Conservation (phyloP, 2,329 filamentous ascomycete species). For the Beauveria scarabaeidicola region DNA sequence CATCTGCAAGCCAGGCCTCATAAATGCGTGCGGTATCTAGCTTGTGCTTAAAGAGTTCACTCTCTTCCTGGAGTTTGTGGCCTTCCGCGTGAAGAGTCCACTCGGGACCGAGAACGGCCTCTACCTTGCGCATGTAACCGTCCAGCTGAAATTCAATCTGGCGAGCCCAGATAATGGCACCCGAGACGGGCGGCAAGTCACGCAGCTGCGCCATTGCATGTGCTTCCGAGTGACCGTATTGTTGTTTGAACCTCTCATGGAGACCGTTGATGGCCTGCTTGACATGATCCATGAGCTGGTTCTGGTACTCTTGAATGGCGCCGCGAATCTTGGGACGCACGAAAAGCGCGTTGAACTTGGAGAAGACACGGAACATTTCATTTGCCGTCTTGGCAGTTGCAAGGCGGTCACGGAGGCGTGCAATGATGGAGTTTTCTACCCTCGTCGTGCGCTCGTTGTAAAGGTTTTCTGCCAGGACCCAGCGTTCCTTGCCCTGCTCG, state of each 20-base stretch:
- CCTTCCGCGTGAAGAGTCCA: constrained; percentile 94
- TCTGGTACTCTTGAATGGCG: constrained; percentile 96
- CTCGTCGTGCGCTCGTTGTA: constrained; percentile 97
- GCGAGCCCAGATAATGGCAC: constrained; percentile 93
- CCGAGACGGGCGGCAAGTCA: constrained; percentile 90
- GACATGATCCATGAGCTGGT: constrained; percentile 94
- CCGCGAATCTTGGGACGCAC: constrained; percentile 98
- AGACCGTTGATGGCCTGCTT: constrained; percentile 90
- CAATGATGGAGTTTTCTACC: constrained; percentile 98
- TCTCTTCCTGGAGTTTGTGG: constrained; percentile 85
- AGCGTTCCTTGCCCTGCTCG: constrained; percentile 77
- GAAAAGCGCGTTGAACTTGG: constrained; percentile 98
- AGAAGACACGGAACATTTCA: constrained; percentile 99
- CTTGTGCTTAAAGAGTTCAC: constrained; percentile 91
- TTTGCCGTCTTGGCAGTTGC: constrained; percentile 95
- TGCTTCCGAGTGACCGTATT: constrained; percentile 96
- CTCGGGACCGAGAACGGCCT: constrained; percentile 88
- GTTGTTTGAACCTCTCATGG: constrained; percentile 96
- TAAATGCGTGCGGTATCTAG: constrained; percentile 90
- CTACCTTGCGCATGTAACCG: constrained; percentile 98
- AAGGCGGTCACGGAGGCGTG: constrained; percentile 79
- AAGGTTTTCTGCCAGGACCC: constrained; percentile 87
- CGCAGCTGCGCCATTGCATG: constrained; percentile 97
- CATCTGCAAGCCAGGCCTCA: constrained; percentile 89
- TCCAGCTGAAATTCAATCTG: constrained; percentile 96